Base-by-base conservation (phyloP, 139 green algal genomes). In the Picochlorum costavermella region DNA sequence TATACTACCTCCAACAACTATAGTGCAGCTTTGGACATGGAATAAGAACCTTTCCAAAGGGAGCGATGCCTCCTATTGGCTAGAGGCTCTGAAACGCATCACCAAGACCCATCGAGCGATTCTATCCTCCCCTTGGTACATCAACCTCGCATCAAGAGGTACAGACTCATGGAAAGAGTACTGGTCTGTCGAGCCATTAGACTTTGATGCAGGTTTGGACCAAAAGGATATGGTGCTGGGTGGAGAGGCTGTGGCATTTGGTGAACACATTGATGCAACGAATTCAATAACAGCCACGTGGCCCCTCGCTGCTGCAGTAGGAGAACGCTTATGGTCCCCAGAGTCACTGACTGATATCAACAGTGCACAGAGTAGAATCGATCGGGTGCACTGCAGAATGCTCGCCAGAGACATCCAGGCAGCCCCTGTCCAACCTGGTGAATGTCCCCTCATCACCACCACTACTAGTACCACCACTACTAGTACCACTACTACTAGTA, bases 241-340 rank as follows among this genome's bases (percentile, higher is more conserved):
- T n/a, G 81, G 81, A 25, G 73, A 82, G 53, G 81, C 79, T 2
- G 81, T 68, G 60, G 64, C 81, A 40, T 88, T 79, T 79, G 76
- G 80, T 1, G 82, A 88, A 69, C 71, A 55, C 26, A 68, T 84
- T 23, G 81, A 88, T 60, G 60, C 51, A 29, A 72, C 70, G 2
- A 86, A 80, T 77, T 73, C 80, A 11, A 50, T 67, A 6, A 28
- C 46, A 9, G 16, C 46, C 6, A 53, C 46, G 9, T 53, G 46
- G 46, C 46, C 46, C 2, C n/a, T 53, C 5, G 81, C 82, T 10
- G 75, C 75, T 12, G 82, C 82, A 6, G 68, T 84, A 0, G 81
- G 73, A 12, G 82, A 88, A 63, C 53, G 81, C 2, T 68, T 88
- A 23, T 88, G 82, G 82, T 53, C 46, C 16, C 46, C 46, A 28